Evolutionary conservation across 2,329 filamentous ascomycete genomes (phyloP).

Genomic region (Trichoderma sp.): DNA sequence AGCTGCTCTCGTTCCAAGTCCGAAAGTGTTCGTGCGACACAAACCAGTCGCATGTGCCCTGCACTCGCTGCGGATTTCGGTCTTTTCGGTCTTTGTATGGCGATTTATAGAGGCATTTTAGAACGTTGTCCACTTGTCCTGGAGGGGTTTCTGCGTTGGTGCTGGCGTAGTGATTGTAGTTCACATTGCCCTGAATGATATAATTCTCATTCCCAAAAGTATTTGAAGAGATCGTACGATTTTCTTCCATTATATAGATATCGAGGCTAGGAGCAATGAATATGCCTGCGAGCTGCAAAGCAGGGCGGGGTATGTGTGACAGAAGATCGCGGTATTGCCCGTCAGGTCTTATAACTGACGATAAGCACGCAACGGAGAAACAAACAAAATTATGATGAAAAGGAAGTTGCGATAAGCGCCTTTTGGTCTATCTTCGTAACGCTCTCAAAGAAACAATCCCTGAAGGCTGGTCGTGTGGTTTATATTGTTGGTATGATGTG

Average conservation of each 20-base stretch:
- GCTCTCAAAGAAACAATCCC: neutral
- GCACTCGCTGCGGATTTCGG: neutral
- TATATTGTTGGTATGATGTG: neutral
- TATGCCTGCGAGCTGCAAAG: neutral
- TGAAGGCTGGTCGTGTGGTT: neutral
- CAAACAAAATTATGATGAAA: neutral
- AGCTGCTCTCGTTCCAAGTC: neutral
- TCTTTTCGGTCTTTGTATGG: slow-evolving; percentile 21
- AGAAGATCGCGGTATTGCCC: neutral
- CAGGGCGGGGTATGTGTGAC: neutral
- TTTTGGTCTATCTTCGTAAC: neutral
- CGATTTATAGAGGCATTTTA: slow-evolving; percentile 7
- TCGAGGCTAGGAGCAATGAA: neutral
- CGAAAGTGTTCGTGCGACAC: neutral
- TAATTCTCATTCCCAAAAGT: neutral
- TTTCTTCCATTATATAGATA: neutral
- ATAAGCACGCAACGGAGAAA: neutral
- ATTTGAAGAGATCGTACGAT: neutral
- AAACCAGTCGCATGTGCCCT: slow-evolving; percentile 3
- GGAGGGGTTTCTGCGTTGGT: neutral
- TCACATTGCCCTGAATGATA: neutral
- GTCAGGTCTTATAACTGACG: neutral
- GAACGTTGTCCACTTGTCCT: neutral
- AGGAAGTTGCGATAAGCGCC: neutral
- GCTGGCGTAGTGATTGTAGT: neutral